A percentile compares a stretch with the other conserved stretches of the same genome.
Evolutionary conservation across 495 filamentous ascomycete genomes (phyloP).

Genomic region (Letharia columbiana): DNA sequence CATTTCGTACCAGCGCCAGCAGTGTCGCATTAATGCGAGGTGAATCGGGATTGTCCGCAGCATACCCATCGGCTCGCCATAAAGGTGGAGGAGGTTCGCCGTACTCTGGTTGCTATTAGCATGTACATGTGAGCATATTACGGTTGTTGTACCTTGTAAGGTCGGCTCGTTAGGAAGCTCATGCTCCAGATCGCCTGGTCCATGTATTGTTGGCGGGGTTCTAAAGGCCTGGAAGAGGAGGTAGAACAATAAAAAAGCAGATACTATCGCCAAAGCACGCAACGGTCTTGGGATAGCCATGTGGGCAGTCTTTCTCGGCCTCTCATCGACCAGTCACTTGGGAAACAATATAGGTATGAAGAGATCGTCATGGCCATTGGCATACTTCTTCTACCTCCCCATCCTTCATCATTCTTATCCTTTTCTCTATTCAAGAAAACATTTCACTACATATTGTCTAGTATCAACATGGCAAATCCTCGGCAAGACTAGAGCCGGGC

Average conservation of each 20-base stretch:
- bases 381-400: slow-evolving; percentile 7
- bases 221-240: slow-evolving; percentile 64
- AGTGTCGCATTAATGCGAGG: slow-evolving; percentile 87
- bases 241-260: slow-evolving; percentile 61
- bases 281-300: slow-evolving; percentile 82
- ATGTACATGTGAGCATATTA: slow-evolving; percentile 12
- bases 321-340: slow-evolving; percentile 1
- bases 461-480: neutral
- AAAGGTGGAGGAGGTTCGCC: slow-evolving; percentile 72
- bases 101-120: slow-evolving; percentile 47
- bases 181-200: slow-evolving; percentile 36
- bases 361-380: slow-evolving; percentile 9
- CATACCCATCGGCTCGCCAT: slow-evolving; percentile 66
- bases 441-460: too few species aligned
- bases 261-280: slow-evolving; percentile 64
- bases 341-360: neutral
- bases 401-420: neutral
- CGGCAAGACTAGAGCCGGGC: neutral
- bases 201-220: slow-evolving; percentile 32
- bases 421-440: neutral
- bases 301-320: neutral
- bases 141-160: slow-evolving; percentile 58
- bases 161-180: slow-evolving; percentile 68
- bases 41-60: slow-evolving; percentile 61
- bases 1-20: slow-evolving; percentile 83